Conservation (phyloP, 2,329 filamentous ascomycete species). For the Lachnellula occidentalis region DNA sequence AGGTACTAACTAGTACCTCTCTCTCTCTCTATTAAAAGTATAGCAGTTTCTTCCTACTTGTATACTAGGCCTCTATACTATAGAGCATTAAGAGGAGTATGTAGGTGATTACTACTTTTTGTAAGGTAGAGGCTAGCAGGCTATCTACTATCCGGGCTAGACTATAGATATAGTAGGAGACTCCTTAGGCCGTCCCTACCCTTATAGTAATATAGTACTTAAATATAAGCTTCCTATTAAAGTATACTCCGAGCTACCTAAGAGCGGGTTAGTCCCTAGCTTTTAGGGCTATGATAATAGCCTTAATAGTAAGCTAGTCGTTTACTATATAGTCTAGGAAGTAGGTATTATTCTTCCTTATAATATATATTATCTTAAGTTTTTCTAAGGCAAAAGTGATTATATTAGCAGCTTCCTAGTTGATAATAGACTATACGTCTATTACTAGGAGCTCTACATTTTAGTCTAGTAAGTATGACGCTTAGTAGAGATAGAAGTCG, state of each 20-base stretch:
- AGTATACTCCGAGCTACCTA: not conserved
- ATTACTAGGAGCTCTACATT: not conserved
- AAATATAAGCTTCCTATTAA: not conserved
- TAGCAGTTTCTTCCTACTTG: not conserved
- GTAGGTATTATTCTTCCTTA: not conserved
- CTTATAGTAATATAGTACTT: not conserved
- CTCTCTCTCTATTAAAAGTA: not conserved
- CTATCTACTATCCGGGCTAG: not conserved
- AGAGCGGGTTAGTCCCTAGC: not conserved
- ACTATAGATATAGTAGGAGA: not conserved
- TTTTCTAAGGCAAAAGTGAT: not conserved
- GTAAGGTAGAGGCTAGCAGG: not conserved
- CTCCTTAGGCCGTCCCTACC: not conserved
- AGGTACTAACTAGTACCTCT: not conserved
- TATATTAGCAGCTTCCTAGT: not conserved
- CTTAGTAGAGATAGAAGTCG: not conserved
- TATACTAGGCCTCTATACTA: not conserved
- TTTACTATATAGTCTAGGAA: not conserved
- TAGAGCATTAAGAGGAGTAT: not conserved
- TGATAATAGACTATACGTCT: not conserved
- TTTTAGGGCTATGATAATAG: not conserved
- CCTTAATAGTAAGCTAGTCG: not conserved
- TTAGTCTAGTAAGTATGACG: not conserved
- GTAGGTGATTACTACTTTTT: too few species aligned
- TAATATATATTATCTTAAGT: not conserved